Base-by-base conservation (phyloP, 768 basidiomycete genomes). In the Hydnomerulius pinastri region DNA sequence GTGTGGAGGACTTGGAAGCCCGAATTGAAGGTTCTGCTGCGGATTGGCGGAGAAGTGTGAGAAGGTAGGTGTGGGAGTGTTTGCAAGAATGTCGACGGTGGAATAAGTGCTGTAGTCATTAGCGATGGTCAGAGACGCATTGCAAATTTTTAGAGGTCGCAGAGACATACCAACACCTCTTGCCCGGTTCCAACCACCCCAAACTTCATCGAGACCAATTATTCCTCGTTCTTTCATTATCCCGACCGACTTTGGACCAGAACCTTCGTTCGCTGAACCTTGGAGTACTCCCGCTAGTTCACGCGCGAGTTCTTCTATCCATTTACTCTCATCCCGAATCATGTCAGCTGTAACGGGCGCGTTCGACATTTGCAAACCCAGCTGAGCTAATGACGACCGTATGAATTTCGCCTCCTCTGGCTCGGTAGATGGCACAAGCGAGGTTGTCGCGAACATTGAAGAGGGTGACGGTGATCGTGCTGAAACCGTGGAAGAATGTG, bases 151-250 rank as follows among this genome's bases (percentile, higher is more conserved):
- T 35, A 21, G 33, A 36, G 36, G 17, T 21, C 25, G 18, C 23
- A 13, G 43, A 33, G 17, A 47, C 57, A 66, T 66, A 92, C 93
- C 87, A 46, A 96, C 87, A 42, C 94, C 94, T 57, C 94, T 73
- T 6, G 92, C 93, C 50, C 94, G 84, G 63, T 95, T 96, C 94
- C 94, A 97, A 2, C 88, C 84, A 23, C 91, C 91, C 94, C 94
- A 98, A 0, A 89, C 89, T 69, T 96, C 94, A 63, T 98, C 94
- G 23, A 97, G 70, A 0, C 87, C 90, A 32, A 97, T 79, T 28
- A 96, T 80, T 1, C 91, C 92, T 24, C 91, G 80, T 3, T 78
- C 75, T 48, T 77, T 77, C 90, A 95, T 91, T 60, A 95, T 76
- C 1, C 90, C 87, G 1, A 71, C 71, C 47, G 42, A 50, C 45